Base-by-base conservation (phyloP, 106 monocot species). In the Phalaenopsis equestris region DNA sequence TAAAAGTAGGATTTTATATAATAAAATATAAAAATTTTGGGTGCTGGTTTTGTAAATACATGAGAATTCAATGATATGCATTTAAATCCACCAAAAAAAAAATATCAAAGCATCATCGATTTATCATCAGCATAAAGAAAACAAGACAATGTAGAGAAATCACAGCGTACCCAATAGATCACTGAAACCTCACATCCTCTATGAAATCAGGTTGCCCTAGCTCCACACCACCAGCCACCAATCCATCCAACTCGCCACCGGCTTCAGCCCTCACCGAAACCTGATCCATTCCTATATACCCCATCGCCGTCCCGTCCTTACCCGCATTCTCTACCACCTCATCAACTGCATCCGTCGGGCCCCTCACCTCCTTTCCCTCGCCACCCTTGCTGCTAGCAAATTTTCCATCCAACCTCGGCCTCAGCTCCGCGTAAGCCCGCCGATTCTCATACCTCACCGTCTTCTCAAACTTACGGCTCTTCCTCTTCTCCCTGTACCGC, bases 401-500 rank as follows among this genome's bases (percentile, higher is more conserved):
- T 19, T 81, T 82, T 58, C 77, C 82, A 45, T 77, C 83, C 18
- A 83, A 67, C 39, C 86, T 72, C 23, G 80, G 86, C 52, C 79
- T 79, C 75, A 80, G 30, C 18, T 83, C 86, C 8, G 83, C 79
- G 72, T 83, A 79, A 38, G 70, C 83, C 79, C 80, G 76, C 58
- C 83, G 36, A 8, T 76, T 74, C 68, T 80, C 80, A 24, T 86
- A 83, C 77, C 86, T 80, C 68, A 80, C 68, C 55, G 80, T 82
- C 77, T 82, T 75, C 77, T 77, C 73, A 42, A 72, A 78, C 42
- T 46, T 81, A 15, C 81, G 81, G n/a, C 78, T 81, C 72, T 85
- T 85, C 52, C 81, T 36, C 81, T 86, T 86, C 79, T 82, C 79
- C 78, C 52, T 83, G 80, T 86, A 79, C 65, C 79, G 46, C 82